Evolutionary conservation across 192 early-diverging fungal genomes (phyloP).

Genomic region (Linnemannia exigua): DNA sequence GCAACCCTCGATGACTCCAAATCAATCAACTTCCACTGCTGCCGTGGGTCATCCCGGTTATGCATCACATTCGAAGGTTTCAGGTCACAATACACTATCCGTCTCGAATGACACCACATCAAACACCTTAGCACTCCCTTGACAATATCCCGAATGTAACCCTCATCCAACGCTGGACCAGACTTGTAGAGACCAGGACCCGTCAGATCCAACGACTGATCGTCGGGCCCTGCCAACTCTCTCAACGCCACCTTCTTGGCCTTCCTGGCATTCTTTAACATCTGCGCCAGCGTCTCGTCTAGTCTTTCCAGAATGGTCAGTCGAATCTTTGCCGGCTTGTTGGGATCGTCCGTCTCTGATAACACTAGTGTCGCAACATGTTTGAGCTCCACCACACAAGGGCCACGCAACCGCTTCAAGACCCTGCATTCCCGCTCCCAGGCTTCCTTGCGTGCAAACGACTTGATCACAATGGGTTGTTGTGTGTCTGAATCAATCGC

Average conservation of each 20-base stretch:
- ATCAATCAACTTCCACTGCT: slow-evolving; percentile 66
- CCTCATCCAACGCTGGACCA: slow-evolving; percentile 41
- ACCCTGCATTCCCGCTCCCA: slow-evolving; percentile 67
- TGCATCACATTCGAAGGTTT: slow-evolving; percentile 70
- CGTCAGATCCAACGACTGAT: slow-evolving; percentile 28
- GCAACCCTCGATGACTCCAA: slow-evolving; percentile 63
- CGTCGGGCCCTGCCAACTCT: slow-evolving; percentile 17
- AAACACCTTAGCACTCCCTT: slow-evolving; percentile 59
- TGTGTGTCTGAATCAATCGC: slow-evolving; percentile 50
- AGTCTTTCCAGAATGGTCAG: slow-evolving; percentile 62
- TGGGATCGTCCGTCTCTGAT: slow-evolving; percentile 51
- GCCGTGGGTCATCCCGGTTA: slow-evolving; percentile 41
- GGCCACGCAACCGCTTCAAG: slow-evolving; percentile 56
- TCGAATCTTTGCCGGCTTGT: slow-evolving; percentile 42
- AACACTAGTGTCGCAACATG: slow-evolving; percentile 64
- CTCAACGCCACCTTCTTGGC: slow-evolving; percentile 48
- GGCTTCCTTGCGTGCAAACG: slow-evolving; percentile 64
- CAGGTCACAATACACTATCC: slow-evolving; percentile 67
- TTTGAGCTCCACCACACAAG: slow-evolving; percentile 60
- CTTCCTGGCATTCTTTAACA: slow-evolving; percentile 53
- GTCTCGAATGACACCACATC: slow-evolving; percentile 60
- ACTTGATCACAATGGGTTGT: slow-evolving; percentile 59
- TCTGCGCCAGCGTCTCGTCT: slow-evolving; percentile 61
- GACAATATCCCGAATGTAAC: slow-evolving; percentile 41
- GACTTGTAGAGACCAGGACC: slow-evolving; percentile 36